Conservation (phyloP, 2,329 filamentous ascomycete genomes). For the Aspergillus persii region DNA sequence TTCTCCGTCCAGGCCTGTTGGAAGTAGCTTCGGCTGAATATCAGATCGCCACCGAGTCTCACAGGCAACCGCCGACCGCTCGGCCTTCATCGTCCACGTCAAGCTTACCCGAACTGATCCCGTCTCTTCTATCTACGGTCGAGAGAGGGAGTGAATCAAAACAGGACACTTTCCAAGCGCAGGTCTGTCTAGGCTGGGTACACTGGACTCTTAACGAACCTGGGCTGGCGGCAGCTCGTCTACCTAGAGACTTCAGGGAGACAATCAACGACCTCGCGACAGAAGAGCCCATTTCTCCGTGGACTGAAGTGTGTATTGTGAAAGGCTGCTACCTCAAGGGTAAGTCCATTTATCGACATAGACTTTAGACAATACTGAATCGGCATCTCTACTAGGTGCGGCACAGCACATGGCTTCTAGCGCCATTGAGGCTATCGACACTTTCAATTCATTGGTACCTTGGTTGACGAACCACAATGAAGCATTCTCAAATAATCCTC, state of each 20-base stretch:
- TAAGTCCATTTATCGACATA: constrained; percentile 35
- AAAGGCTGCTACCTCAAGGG: constrained; percentile 78
- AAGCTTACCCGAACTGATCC: constrained; percentile 43
- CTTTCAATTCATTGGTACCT: constrained; percentile 65
- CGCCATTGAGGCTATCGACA: constrained; percentile 59
- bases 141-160: constrained; percentile 54
- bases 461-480: constrained; percentile 50
- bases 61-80: constrained; percentile 31
- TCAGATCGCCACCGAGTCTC: constrained; percentile 58
- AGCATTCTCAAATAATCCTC: constrained; percentile 52
- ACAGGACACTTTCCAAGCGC: constrained; percentile 71
- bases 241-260: constrained; percentile 63
- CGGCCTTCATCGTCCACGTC: constrained; percentile 42
- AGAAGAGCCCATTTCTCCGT: constrained; percentile 60
- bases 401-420: constrained; percentile 45
- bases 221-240: constrained; percentile 55
- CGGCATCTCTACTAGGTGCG: constrained; percentile 35
- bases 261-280: constrained; percentile 54
- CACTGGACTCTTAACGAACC: constrained; percentile 76
- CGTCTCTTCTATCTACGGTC: constrained; percentile 50
- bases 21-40: constrained; percentile 68
- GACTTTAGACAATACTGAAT: constrained; percentile 9
- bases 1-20: constrained; percentile 56
- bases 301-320: constrained; percentile 78
- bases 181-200: constrained; percentile 79